A percentile compares a stretch with the other conserved stretches of the same genome.
phyloP scores from a whole-genome alignment of 2,329 filamentous ascomycete species.

The Aspergillus japonicus region DNA sequence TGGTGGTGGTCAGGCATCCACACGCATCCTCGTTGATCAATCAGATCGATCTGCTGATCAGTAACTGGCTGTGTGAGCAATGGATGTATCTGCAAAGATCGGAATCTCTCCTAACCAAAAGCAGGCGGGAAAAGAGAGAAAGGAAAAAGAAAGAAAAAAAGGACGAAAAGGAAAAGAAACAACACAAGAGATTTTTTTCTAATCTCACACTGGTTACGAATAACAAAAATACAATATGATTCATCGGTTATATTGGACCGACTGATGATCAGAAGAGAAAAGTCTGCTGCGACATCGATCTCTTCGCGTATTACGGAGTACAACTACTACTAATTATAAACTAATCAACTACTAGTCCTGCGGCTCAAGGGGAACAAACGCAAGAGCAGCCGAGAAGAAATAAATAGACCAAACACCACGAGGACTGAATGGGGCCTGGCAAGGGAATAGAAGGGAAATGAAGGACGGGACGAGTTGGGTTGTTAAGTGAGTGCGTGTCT shows the following conservation, averaged over 20 bases:
- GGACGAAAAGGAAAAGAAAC: background rate
- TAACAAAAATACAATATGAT: background rate
- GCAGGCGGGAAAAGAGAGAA: background rate
- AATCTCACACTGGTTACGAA: background rate
- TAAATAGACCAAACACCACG: background rate
- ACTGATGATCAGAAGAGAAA: background rate
- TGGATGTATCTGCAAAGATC: background rate
- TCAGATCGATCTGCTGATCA: slow-evolving; percentile 8
- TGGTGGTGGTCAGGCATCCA: slow-evolving; percentile 21
- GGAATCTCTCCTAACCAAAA: background rate
- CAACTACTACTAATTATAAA: background rate
- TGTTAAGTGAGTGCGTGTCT: too few relatives aligned
- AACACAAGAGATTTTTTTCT: background rate
- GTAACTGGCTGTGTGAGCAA: background rate
- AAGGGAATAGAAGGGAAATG: too few relatives aligned
- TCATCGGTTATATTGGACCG: background rate
- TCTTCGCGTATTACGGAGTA: background rate
- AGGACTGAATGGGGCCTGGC: background rate
- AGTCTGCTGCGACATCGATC: background rate
- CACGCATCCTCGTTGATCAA: slow-evolving; percentile 15
- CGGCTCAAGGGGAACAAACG: background rate
- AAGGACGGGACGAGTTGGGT: too few relatives aligned
- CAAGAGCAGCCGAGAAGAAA: background rate
- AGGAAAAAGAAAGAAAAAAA: background rate
- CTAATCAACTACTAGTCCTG: background rate